Evolutionary conservation across 2,329 filamentous ascomycete species (phyloP), one percentile per base, ranked within the genome.

Genomic region (Penicillium expansum): DNA sequence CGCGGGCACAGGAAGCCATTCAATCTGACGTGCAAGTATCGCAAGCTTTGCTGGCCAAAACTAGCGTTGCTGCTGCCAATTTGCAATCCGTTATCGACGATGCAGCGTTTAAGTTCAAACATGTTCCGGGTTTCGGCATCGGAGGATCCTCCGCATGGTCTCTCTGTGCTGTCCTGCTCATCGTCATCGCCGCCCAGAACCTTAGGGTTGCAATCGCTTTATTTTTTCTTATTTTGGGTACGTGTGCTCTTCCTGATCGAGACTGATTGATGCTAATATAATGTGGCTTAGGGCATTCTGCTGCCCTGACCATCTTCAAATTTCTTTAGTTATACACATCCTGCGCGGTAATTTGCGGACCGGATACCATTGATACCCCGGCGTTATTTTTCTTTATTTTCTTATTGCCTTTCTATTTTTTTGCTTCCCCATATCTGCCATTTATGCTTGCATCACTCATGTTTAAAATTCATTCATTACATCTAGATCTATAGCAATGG

Each of bases 81-180:
- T 45, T 75, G 1, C 69, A 73, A 37, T 52, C 65, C 14, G 60
- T 67, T 30, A 62, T 75, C n/a, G 68, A 75, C 5, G 69, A 70
- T 29, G 62, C 69, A 22, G 53, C 66, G 1, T 39, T 51, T 5
- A 69, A 60, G 55, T 68, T 67, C 52, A 63, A 62, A 48, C 56
- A 60, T 1, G 41, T 62, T 5, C 63, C 64, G 14, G 29, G 48
- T 3, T 45, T 71, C 1, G 50, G 60, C 8, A 48, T 66, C 13
- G 63, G 63, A 4, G 49, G 63, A 27, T 59, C 60, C 24, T 67
- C 64, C 2, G 29, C 59, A 14, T 69, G 67, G 68, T 62, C 59
- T n/a, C 14, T 70, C 5, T 68, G 57, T 18, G 60, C 63, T 20
- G 38, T 73, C 33, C 48, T 74, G 38, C 37, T 70, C 7, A 56